These are phyloP conservation scores for Colletotrichum somersetense DNA, from an alignment of 2,329 filamentous ascomycete genomes.

Conservation along the genomic window DNA sequence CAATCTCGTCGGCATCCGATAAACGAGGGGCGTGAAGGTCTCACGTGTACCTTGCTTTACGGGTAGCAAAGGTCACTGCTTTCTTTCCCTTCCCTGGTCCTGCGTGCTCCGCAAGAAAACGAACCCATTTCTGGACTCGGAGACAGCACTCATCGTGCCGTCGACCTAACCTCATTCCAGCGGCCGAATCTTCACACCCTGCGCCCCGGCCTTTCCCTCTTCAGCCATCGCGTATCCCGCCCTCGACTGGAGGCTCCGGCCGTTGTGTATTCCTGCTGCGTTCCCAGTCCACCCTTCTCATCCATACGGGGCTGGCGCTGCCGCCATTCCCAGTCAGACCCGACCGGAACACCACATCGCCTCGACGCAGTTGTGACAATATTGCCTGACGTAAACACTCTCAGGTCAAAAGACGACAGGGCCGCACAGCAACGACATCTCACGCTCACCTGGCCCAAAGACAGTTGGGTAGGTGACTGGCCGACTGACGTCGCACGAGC, in stretches of 20 bases:
- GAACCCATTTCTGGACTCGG: constrained; percentile 35
- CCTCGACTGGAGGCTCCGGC: constrained; percentile 12
- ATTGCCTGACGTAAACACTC: constrained; percentile 34
- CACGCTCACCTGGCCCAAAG: constrained; percentile 31
- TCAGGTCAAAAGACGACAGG: constrained; percentile 20
- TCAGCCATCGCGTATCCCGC: constrained; percentile 28
- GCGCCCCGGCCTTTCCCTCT: constrained; percentile 34
- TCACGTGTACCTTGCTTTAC: constrained; percentile 40
- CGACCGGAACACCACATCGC: constrained; percentile 17
- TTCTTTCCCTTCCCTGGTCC: not conserved
- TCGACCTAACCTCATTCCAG: constrained; percentile 35
- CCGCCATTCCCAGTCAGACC: constrained; percentile 18
- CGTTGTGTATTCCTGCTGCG: constrained; percentile 8
- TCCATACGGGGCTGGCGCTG: constrained; percentile 14
- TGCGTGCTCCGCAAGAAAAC: constrained; percentile 3
- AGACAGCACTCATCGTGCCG: constrained; percentile 27
- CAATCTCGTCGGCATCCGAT: constrained; percentile 37
- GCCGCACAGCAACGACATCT: not conserved
- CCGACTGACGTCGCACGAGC: constrained; percentile 38
- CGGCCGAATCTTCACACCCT: constrained; percentile 27
- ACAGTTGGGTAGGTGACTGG: constrained; percentile 16
- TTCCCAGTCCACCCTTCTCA: constrained; percentile 6
- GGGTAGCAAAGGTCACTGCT: not conserved
- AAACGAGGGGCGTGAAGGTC: constrained; percentile 35
- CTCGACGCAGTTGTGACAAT: constrained; percentile 14